A percentile compares a stretch with the other conserved stretches of the same genome.
These are phyloP conservation scores for Ilyonectria robusta DNA, from an alignment of 2,329 filamentous ascomycete species.

Conservation along the genomic window DNA sequence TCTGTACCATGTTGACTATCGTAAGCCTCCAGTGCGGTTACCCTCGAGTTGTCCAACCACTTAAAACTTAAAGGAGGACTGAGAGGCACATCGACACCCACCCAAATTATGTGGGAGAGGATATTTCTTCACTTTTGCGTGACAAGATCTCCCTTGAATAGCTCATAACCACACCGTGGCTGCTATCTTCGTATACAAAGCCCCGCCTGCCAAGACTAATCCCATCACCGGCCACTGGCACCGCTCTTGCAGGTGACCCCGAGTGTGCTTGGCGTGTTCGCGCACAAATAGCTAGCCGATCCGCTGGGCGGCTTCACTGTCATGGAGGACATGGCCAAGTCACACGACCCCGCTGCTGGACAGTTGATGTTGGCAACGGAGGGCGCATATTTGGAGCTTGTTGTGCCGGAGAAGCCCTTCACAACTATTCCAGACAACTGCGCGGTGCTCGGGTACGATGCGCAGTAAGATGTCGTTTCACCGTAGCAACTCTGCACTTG, in stretches of 20 bases:
- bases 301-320: not conserved
- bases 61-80: not conserved
- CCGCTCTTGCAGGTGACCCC: not conserved
- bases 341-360: not conserved
- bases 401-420: conserved; percentile 7
- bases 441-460: not conserved
- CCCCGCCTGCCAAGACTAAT: not conserved
- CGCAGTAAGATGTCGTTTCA: not conserved
- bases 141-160: not conserved
- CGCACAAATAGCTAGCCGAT: not conserved
- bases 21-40: not conserved
- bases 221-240: not conserved
- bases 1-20: not conserved
- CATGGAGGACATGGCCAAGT: not conserved
- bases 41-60: not conserved
- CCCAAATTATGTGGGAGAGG: not conserved
- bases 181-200: not conserved
- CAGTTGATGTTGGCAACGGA: conserved; percentile 1
- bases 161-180: not conserved
- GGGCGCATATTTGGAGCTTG: conserved; percentile 10
- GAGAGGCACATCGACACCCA: not conserved
- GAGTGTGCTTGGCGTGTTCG: not conserved
- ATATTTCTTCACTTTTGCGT: not conserved
- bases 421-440: not conserved
- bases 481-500: conserved; percentile 6